A percentile compares a stretch with the other conserved stretches of the same genome.
These are phyloP conservation scores for Macadamia integrifolia DNA, from an alignment of 164 flowering plant genomes.

Conservation along the genomic window DNA sequence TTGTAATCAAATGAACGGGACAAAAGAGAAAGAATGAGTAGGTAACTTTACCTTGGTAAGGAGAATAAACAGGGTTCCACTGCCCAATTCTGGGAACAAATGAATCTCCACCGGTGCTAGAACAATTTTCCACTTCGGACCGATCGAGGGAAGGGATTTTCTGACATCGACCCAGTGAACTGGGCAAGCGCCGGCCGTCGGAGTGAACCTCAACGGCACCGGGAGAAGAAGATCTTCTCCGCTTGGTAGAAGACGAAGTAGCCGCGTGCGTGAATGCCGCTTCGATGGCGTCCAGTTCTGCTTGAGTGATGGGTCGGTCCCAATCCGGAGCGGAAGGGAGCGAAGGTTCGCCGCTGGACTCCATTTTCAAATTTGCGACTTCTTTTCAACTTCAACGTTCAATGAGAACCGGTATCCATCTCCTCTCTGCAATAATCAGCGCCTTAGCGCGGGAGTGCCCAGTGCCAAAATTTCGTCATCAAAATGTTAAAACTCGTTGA, in stretches of 20 bases:
- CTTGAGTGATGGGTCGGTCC: conserved; percentile 12
- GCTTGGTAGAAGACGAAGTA: background rate
- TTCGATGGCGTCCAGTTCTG: conserved; percentile 17
- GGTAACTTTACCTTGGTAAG: conserved; percentile 7
- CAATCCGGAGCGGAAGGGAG: conserved; percentile 6
- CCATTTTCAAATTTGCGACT: background rate
- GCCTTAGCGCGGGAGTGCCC: too few relatives aligned
- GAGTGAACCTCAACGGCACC: background rate
- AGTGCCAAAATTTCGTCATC: too few relatives aligned
- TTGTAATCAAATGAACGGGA: too few relatives aligned
- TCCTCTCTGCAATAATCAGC: too few relatives aligned
- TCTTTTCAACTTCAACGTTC: too few relatives aligned
- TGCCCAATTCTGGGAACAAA: background rate
- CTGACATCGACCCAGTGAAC: background rate
- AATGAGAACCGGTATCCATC: too few relatives aligned
- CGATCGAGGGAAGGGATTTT: background rate
- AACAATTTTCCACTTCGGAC: background rate
- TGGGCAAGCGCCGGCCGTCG: conserved; percentile 9
- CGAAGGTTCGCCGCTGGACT: background rate
- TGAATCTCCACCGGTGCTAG: background rate
- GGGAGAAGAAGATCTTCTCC: background rate
- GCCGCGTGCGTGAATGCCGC: conserved; percentile 4
- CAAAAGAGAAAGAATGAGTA: background rate
- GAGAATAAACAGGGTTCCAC: conserved; percentile 5
- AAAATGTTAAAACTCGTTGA: too few relatives aligned